These are phyloP conservation scores for Lentinula boryana DNA, from an alignment of 768 basidiomycete species.

Conservation along the genomic window DNA sequence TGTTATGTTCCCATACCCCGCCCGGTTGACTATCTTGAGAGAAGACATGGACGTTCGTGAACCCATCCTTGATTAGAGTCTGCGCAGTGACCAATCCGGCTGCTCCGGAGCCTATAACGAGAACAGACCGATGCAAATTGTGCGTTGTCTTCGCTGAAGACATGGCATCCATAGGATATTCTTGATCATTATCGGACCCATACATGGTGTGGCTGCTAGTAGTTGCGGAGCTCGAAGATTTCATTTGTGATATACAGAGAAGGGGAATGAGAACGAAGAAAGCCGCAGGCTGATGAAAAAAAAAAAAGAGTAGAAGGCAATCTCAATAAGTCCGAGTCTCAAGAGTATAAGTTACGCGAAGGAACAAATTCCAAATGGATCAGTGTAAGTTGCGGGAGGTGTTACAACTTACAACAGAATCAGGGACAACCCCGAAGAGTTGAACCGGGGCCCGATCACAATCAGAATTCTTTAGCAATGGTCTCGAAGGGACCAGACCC, in stretches of 20 bases:
- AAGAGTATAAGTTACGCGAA: background rate
- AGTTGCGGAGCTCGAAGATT: background rate
- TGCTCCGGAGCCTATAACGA: slow-evolving; percentile 53
- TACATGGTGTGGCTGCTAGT: background rate
- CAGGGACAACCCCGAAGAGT: background rate
- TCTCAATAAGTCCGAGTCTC: background rate
- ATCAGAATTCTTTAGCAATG: no score
- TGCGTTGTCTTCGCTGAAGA: slow-evolving; percentile 9
- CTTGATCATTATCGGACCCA: background rate
- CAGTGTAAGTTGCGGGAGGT: background rate
- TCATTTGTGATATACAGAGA: background rate
- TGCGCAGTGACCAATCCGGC: slow-evolving; percentile 58
- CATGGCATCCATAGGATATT: slow-evolving; percentile 10
- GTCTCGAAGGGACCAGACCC: no score
- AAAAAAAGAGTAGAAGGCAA: background rate
- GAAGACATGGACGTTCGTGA: slow-evolving; percentile 45
- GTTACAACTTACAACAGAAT: background rate
- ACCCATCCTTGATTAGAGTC: slow-evolving; percentile 51
- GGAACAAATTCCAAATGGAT: background rate
- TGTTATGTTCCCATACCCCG: slow-evolving; percentile 52
- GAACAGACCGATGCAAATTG: slow-evolving; percentile 18
- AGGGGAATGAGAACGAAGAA: background rate
- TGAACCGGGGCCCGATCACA: no score
- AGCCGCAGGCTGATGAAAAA: background rate
- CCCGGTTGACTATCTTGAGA: slow-evolving; percentile 50